phyloP scores from a whole-genome alignment of 176 grass and related monocot genomes.

The Panicum miliaceum region DNA sequence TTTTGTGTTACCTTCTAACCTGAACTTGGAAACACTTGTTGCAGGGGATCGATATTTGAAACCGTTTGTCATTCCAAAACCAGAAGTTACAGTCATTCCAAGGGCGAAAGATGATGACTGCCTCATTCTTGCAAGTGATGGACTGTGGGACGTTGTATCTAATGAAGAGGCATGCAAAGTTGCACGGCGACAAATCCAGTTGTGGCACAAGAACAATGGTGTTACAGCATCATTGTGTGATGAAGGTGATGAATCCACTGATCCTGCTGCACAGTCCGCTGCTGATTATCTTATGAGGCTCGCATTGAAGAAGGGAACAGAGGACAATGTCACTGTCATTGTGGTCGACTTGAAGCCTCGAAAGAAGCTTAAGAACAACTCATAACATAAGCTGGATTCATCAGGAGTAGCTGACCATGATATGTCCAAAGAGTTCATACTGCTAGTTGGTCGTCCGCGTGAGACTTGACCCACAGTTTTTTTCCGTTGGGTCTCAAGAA shows the following conservation, averaged over 20 bases:
- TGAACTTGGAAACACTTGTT: constrained; percentile 17
- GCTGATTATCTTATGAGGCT: constrained; percentile 67
- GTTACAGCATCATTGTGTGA: constrained; percentile 31
- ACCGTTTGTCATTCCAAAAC: constrained; percentile 72
- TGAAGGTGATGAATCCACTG: constrained; percentile 47
- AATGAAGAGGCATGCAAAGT: constrained; percentile 89
- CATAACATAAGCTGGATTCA: constrained; percentile 43
- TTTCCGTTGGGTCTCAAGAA: constrained; percentile 61
- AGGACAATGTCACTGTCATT: constrained; percentile 83
- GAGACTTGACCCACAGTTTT: constrained; percentile 52
- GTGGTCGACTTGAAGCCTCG: constrained; percentile 80
- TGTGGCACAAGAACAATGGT: constrained; percentile 89
- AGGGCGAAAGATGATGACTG: constrained; percentile 86
- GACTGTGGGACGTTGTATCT: constrained; percentile 78
- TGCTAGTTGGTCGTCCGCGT: constrained; percentile 36
- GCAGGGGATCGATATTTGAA: constrained; percentile 85
- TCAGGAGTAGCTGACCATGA: constrained; percentile 21
- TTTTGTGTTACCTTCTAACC: constrained; percentile 23
- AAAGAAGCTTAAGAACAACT: constrained; percentile 73
- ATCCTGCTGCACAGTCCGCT: constrained; percentile 79
- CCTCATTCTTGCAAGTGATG: constrained; percentile 82
- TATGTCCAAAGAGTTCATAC: constrained; percentile 21
- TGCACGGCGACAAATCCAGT: constrained; percentile 67
- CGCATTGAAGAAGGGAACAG: constrained; percentile 79
- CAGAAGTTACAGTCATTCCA: constrained; percentile 71